Percentiles rank a stretch among this genome's conserved stretches.
Conservation (phyloP, 768 basidiomycete species). For the Mycena filopes region DNA sequence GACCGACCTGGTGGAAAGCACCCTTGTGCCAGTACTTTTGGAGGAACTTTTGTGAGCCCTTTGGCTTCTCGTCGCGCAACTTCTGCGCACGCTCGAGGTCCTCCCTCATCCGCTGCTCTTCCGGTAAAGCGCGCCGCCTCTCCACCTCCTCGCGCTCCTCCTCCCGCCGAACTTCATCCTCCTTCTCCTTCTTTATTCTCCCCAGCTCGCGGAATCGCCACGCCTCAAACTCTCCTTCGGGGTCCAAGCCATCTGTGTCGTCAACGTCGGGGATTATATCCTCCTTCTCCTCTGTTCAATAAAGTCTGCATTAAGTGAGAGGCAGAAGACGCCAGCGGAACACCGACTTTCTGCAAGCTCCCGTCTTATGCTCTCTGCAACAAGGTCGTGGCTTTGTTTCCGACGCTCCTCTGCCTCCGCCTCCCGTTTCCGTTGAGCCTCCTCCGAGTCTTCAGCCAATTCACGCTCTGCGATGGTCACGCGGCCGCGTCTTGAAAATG, state of each 20-base stretch:
- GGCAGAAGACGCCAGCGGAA: background rate
- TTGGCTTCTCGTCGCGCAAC: conserved; percentile 86
- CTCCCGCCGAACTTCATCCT: conserved; percentile 83
- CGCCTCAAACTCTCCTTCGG: conserved; percentile 90
- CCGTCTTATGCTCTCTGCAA: conserved; percentile 92
- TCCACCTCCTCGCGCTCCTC: conserved; percentile 93
- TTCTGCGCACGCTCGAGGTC: conserved; percentile 90
- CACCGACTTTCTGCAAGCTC: conserved; percentile 91
- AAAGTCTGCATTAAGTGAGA: conserved; percentile 12
- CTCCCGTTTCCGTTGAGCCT: conserved; percentile 73
- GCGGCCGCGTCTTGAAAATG: conserved; percentile 71
- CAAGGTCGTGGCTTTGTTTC: conserved; percentile 90
- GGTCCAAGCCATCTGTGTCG: conserved; percentile 94
- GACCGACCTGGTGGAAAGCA: conserved; percentile 91
- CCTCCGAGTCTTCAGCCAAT: conserved; percentile 79
- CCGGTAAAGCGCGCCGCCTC: conserved; percentile 89
- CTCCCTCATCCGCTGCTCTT: conserved; percentile 91
- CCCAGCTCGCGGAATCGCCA: conserved; percentile 95
- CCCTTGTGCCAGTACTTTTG: conserved; percentile 99
- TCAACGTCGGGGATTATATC: conserved; percentile 88
- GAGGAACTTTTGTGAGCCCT: conserved; percentile 91
- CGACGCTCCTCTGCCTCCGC: conserved; percentile 84
- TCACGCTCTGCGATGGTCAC: conserved; percentile 79
- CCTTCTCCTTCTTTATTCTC: conserved; percentile 95
- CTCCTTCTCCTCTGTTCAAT: conserved; percentile 83